phyloP scores from a whole-genome alignment of 495 filamentous ascomycete genomes.

The Penicillium bovifimosum region DNA sequence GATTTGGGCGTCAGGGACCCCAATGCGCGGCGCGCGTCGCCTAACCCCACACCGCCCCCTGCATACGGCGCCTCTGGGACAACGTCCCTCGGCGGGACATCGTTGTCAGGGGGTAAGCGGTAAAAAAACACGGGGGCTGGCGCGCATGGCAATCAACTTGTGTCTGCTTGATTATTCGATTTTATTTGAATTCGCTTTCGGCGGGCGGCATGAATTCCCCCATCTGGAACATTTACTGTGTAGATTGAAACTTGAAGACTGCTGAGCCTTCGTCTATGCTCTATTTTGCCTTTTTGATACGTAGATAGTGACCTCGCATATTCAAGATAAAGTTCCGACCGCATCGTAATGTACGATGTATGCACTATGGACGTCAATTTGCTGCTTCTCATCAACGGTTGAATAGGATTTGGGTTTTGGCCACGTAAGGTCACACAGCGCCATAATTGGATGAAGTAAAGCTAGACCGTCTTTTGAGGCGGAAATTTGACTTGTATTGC shows the following conservation, averaged over 20 bases:
- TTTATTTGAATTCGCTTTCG: background rate
- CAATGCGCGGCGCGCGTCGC: conserved; percentile 26
- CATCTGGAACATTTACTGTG: background rate
- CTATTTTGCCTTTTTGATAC: background rate
- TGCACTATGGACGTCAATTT: background rate
- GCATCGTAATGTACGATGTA: background rate
- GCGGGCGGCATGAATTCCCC: background rate
- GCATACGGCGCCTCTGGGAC: conserved; percentile 40
- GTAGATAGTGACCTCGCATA: background rate
- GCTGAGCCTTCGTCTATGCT: background rate
- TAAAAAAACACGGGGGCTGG: conserved; percentile 14
- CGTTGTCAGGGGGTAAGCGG: conserved; percentile 33
- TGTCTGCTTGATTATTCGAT: background rate
- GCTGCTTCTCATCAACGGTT: background rate
- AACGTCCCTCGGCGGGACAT: conserved; percentile 26
- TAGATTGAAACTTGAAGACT: background rate
- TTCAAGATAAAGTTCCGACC: conserved; percentile 1
- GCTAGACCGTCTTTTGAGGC: conserved; percentile 5
- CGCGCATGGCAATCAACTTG: background rate
- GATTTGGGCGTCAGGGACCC: conserved; percentile 16
- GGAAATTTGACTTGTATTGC: background rate
- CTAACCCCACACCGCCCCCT: conserved; percentile 36
- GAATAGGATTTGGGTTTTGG: background rate
- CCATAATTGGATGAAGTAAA: background rate
- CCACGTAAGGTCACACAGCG: background rate